Evolutionary conservation across 768 basidiomycete species (phyloP).

Genomic region (Suillus fuscotomentosus): DNA sequence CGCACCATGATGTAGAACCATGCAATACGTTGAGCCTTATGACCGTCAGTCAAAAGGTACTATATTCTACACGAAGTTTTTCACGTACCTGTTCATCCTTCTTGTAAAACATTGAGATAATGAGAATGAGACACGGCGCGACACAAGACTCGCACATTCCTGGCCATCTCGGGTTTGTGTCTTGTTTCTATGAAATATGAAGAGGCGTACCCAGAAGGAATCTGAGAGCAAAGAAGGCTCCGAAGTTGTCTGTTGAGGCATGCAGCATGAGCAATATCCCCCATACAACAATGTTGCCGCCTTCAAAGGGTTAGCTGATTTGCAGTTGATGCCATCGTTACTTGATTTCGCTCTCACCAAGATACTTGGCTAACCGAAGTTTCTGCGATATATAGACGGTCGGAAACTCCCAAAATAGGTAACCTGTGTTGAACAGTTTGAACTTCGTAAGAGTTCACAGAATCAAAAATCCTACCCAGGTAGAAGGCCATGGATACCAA

Average conservation of each 20-base stretch:
- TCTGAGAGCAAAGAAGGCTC: conserved; percentile 60
- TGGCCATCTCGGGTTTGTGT: conserved; percentile 17
- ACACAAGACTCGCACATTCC: conserved; percentile 72
- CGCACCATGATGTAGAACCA: conserved; percentile 68
- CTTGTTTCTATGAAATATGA: background rate
- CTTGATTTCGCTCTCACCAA: conserved; percentile 36
- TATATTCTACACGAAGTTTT: background rate
- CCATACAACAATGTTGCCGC: conserved; percentile 60
- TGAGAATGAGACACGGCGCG: conserved; percentile 58
- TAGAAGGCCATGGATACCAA: conserved; percentile 65
- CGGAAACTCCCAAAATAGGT: conserved; percentile 62
- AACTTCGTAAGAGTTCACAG: background rate
- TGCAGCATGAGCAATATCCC: conserved; percentile 60
- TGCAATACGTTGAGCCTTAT: conserved; percentile 53
- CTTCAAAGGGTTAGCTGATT: conserved; percentile 22
- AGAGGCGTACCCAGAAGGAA: conserved; percentile 50
- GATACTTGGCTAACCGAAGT: conserved; percentile 56
- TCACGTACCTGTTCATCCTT: conserved; percentile 56
- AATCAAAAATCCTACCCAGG: conserved; percentile 37
- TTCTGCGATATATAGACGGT: conserved; percentile 67
- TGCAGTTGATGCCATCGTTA: background rate
- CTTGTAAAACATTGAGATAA: conserved; percentile 69
- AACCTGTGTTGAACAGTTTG: conserved; percentile 34
- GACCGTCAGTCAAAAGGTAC: conserved; percentile 7
- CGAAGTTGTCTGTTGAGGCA: conserved; percentile 53